Base-by-base conservation (phyloP, 257 asterid species). In the Cordia subcordata region DNA sequence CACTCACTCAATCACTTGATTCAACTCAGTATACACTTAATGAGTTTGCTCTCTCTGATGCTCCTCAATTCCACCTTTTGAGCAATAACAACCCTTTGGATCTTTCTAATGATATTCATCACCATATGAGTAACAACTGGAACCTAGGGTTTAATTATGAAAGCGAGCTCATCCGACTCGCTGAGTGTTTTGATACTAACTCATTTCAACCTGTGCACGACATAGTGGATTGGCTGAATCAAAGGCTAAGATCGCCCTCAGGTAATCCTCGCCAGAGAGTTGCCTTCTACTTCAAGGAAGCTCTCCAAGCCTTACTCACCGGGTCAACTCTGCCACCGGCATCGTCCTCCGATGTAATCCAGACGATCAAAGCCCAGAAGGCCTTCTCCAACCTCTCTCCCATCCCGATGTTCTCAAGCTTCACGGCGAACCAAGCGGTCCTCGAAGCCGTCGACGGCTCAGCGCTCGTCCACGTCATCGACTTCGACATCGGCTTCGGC, bases 271-370 rank as follows among this genome's bases (percentile, higher is more conserved):
- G 85, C 9, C 96, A 82, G 65, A 61, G 99, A 72, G 90, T 92
- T 5, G 94, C 97, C 46, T 93, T 85, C 71, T 93, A 88, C 70
- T 89, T 93, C 92, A 93, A 93, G 80, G 95, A 89, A 79, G 96
- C 99, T 16, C 82, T 89, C 0, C 96, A 88, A 53, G 73, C 88
- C n/a, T 66, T 86, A 14, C 83, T 87, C 79, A 80, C 92, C 3
- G 87, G 86, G 53, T 79, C 95, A n/a, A 74, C 79, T 60, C 73
- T 81, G 33, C 39, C 81, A 70, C 16, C 72, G 83, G 0, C 71
- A 81, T 5, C 69, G 58, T 40, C 90, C 1, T 71, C 83, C 0
- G 93, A 85, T 38, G 77, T 89, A 13, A 67, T 93, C 9, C 90
- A 93, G n/a, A 80, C 82, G 21, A 89, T 93, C 66, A 78, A 89